These are phyloP conservation scores for Pseudocercospora eumusae DNA, from an alignment of 2,329 filamentous ascomycete species.

Conservation along the genomic window DNA sequence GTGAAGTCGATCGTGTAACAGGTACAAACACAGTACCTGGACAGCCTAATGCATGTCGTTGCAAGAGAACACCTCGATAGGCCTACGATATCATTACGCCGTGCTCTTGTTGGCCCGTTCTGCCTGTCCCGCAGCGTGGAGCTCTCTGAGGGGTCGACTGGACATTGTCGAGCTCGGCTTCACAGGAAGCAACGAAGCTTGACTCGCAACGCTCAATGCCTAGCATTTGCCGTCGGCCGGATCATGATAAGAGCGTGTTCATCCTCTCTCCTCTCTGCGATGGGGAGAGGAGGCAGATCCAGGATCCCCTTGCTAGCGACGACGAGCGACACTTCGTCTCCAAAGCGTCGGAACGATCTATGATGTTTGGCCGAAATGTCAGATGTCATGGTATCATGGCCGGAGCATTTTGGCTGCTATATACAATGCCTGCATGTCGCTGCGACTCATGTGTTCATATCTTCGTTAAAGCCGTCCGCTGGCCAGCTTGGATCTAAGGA, in stretches of 20 bases:
- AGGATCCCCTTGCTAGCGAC: not conserved
- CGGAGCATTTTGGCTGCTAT: not conserved
- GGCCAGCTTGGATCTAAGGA: conserved; percentile 27
- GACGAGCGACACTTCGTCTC: not conserved
- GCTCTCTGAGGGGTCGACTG: conserved; percentile 1
- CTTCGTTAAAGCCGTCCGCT: not conserved
- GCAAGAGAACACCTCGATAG: conserved; percentile 12
- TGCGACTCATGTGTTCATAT: not conserved
- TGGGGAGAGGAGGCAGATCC: not conserved
- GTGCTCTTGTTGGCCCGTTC: not conserved
- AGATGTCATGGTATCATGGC: not conserved
- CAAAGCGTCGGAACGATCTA: not conserved
- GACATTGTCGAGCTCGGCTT: not conserved
- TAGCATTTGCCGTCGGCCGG: not conserved
- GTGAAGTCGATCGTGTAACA: not conserved
- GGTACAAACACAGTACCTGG: not conserved
- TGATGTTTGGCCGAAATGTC: not conserved
- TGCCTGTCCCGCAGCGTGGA: not conserved
- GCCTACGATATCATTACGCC: not conserved
- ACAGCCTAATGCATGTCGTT: not conserved
- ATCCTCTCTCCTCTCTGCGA: not conserved
- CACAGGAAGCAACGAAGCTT: not conserved
- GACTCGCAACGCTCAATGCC: not conserved
- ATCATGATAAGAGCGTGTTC: conserved; percentile 1
- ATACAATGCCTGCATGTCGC: not conserved